Conservation (phyloP, 148 eudicot species). For the Polygonum maritimum region DNA sequence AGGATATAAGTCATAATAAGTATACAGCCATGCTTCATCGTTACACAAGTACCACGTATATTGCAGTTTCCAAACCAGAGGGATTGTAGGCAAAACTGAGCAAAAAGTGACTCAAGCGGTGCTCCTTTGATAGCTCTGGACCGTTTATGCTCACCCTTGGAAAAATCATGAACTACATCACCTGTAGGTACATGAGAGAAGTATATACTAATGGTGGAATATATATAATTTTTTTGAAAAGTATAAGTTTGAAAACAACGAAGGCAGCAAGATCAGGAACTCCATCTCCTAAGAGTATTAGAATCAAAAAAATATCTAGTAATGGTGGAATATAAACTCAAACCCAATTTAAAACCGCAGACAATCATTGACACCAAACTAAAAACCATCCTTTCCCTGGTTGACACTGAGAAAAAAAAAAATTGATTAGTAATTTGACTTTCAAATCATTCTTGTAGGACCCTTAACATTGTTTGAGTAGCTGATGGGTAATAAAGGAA, state of each 20-base stretch:
- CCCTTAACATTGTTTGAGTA: neutral
- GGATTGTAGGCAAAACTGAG: constrained; percentile 81
- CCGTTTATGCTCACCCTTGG: constrained; percentile 43
- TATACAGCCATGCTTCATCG: neutral
- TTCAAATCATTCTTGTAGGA: neutral
- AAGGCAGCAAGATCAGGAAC: constrained; percentile 18
- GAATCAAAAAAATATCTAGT: neutral
- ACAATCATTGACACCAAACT: neutral
- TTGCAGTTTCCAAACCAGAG: constrained; percentile 96
- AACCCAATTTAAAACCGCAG: neutral
- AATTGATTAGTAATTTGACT: neutral
- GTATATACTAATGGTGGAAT: neutral
- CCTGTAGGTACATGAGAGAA: constrained; percentile 25
- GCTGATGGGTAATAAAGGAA: neutral
- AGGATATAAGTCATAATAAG: neutral
- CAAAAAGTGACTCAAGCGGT: constrained; percentile 69
- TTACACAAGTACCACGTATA: constrained; percentile 62
- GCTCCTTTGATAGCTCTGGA: constrained; percentile 88
- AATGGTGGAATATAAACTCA: neutral
- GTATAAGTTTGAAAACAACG: neutral
- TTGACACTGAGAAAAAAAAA: neutral
- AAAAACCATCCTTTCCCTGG: neutral
- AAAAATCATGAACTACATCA: constrained; percentile 26
- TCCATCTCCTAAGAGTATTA: constrained; percentile 29
- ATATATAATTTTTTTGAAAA: neutral